Percentiles rank a stretch among this genome's conserved stretches.
phyloP scores from a whole-genome alignment of 345 rosid species.

The Pistacia vera region DNA sequence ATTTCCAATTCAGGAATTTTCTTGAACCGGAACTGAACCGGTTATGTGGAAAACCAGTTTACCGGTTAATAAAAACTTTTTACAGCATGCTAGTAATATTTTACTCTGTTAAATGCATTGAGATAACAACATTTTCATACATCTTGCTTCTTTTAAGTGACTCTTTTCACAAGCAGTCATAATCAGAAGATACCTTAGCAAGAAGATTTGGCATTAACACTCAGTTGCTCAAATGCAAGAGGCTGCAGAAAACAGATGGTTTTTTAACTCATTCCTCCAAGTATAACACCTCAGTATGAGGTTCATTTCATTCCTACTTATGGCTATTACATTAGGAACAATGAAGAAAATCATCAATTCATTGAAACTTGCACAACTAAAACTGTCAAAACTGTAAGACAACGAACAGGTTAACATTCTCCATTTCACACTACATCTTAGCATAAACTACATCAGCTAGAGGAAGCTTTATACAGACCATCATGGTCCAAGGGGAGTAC shows the following conservation, averaged over 20 bases:
- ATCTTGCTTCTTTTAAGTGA: not conserved
- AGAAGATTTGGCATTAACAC: not conserved
- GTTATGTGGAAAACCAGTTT: too few relatives aligned
- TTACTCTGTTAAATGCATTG: not conserved
- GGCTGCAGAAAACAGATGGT: not conserved
- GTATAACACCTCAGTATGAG: not conserved
- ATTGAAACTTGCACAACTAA: not conserved
- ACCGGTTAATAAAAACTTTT: too few relatives aligned
- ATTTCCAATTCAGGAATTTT: too few relatives aligned
- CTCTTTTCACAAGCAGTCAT: slow-evolving; percentile 1
- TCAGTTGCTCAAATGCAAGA: not conserved
- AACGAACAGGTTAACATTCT: not conserved
- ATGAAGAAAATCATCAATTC: not conserved
- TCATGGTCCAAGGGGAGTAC: not conserved
- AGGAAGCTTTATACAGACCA: not conserved
- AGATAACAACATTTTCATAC: not conserved
- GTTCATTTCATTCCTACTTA: not conserved
- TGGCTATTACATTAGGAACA: not conserved
- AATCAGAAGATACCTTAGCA: not conserved
- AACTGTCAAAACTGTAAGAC: not conserved
- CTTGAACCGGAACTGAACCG: too few relatives aligned
- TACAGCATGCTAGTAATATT: not conserved
- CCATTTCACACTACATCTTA: not conserved
- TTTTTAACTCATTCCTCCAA: not conserved
- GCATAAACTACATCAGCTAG: not conserved